Base-by-base conservation (phyloP, 1,284 basidiomycete species). In the Apiotrichum montevideense region DNA sequence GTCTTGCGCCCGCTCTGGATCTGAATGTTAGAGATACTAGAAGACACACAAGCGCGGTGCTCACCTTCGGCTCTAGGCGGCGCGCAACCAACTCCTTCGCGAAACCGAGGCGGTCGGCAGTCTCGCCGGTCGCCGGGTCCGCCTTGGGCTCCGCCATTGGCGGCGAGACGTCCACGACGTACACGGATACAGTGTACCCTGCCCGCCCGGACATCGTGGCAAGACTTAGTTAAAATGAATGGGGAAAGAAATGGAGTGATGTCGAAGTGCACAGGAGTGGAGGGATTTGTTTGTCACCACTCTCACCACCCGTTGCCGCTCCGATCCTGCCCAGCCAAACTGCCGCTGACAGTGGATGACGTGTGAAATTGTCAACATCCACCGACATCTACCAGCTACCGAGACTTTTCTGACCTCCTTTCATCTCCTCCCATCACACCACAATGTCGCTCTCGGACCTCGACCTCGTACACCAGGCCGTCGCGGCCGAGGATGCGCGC, bases 1-100 rank as follows among this genome's bases (percentile, higher is more conserved):
- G 93, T 95, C 79, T 96, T 96, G 45, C 92, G 80, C 5, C 86
- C 88, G 63, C 87, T 84, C 70, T 86, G 90, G 59, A 96, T 90
- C 91, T 93, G 63, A 15, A 21, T 35, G 51, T 50, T 14, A 37
- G 35, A 39, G 42, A n/a, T 9, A 11, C 10, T 6, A 10, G 41
- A n/a, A 13, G 41, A 39, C 11, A 34, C 3, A 5, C 34, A 2
- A 33, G 21, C 33, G 14, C 15, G 46, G 34, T 35, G 64, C 77
- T 14, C 57, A 87, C 90, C 85, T 92, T 90, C 64, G 92, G 88
- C 71, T 93, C 90, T 41, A 92, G 83, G 74, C 90, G 90, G 56
- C 90, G 81, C 68, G 88, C 90, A 21, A 92, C 86, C 66, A 86
- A 94, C 67, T 92, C 88, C 54, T 93, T 80, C 0, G 83, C 82